Conservation (phyloP, 805 yeast genomes). For the Kazachstania taianensis region DNA sequence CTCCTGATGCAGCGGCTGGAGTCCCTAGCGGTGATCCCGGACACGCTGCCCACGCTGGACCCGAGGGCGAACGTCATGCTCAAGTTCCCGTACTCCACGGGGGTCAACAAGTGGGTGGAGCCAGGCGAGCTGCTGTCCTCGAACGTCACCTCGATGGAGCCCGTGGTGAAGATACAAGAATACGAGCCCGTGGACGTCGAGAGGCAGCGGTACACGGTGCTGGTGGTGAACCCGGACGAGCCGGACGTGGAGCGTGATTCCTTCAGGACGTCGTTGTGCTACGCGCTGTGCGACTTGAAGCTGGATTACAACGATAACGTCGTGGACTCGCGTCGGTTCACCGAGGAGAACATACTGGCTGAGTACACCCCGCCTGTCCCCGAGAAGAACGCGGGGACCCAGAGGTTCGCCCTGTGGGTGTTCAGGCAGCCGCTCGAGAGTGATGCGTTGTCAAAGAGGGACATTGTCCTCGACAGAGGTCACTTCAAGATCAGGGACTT, state of each 20-base stretch:
- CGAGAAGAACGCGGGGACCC: conserved; percentile 75
- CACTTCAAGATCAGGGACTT: conserved; percentile 67
- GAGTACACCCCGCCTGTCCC: conserved; percentile 77
- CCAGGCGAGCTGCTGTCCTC: conserved; percentile 75
- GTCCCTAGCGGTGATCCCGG: conserved; percentile 77
- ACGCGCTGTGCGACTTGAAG: conserved; percentile 64
- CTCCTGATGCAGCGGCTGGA: conserved; percentile 87
- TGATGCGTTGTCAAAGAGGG: background rate
- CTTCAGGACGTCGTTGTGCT: conserved; percentile 61
- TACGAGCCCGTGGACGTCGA: conserved; percentile 38
- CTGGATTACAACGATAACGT: conserved; percentile 46
- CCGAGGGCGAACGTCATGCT: conserved; percentile 70
- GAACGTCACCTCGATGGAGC: conserved; percentile 62
- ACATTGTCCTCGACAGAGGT: no score
- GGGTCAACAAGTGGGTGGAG: conserved; percentile 56
- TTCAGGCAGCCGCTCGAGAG: conserved; percentile 49
- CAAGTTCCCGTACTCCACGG: conserved; percentile 61
- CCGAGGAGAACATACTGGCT: conserved; percentile 36
- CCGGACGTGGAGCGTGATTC: conserved; percentile 67
- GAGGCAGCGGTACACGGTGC: conserved; percentile 58
- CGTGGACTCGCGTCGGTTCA: conserved; percentile 32
- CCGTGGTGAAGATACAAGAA: conserved; percentile 68
- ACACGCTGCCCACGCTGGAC: conserved; percentile 79
- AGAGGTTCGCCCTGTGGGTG: conserved; percentile 84
- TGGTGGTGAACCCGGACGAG: conserved; percentile 84